Conservation (phyloP, 768 basidiomycete genomes). For the Cystofilobasidium ferigula region DNA sequence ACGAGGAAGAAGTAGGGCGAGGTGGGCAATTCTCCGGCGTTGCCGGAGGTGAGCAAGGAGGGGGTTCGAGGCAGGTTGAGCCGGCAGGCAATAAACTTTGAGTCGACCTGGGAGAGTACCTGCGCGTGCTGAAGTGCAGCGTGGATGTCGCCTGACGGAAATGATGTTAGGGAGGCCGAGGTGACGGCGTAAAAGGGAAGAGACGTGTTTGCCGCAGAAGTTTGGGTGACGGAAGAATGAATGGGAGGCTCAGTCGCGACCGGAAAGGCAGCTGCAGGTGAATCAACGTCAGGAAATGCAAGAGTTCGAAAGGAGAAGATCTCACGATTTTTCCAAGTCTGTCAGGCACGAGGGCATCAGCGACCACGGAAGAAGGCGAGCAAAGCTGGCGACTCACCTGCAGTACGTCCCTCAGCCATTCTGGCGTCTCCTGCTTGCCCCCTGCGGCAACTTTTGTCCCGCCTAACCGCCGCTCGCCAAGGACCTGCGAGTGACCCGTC, state of each 20-base stretch:
- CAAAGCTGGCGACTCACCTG: constrained; percentile 6
- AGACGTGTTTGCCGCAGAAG: no score
- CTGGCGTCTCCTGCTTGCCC: background rate
- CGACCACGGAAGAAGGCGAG: background rate
- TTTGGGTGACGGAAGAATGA: background rate
- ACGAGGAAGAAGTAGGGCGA: constrained; percentile 55
- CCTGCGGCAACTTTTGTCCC: background rate
- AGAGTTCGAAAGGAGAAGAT: background rate
- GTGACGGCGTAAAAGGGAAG: background rate
- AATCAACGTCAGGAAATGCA: background rate
- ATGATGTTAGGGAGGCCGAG: background rate
- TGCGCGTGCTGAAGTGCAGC: constrained; percentile 46
- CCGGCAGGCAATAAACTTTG: constrained; percentile 74
- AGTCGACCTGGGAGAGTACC: constrained; percentile 75
- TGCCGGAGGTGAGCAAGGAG: background rate
- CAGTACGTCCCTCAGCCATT: background rate
- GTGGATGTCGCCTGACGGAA: background rate
- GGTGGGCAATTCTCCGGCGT: constrained; percentile 3
- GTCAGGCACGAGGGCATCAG: background rate
- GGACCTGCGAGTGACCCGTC: constrained; percentile 56
- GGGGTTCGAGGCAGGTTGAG: constrained; percentile 38
- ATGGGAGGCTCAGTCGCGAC: background rate
- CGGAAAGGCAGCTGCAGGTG: constrained; percentile 5
- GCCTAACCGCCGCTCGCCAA: constrained; percentile 26
- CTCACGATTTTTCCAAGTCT: constrained; percentile 10